phyloP scores from a whole-genome alignment of 2,329 filamentous ascomycete genomes.

The Fusarium sp. region DNA sequence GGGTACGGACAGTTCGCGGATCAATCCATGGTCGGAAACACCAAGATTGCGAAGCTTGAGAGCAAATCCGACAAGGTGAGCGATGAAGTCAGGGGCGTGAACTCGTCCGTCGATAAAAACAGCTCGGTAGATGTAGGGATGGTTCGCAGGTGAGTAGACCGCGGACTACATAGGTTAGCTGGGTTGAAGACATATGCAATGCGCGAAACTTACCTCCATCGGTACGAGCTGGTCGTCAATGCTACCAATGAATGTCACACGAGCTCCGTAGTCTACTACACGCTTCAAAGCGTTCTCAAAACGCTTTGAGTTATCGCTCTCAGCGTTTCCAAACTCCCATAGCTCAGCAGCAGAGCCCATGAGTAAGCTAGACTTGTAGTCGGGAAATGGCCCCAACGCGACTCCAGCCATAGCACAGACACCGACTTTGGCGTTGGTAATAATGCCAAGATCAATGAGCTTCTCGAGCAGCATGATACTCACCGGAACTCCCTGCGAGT shows the following conservation, averaged over 20 bases:
- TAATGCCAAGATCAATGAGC: slow-evolving; percentile 88
- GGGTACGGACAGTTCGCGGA: slow-evolving; percentile 88
- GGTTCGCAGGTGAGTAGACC: slow-evolving; percentile 83
- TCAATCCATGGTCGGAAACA: slow-evolving; percentile 90
- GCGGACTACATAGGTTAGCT: slow-evolving; percentile 71
- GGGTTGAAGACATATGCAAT: neutral
- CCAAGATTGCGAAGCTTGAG: slow-evolving; percentile 95
- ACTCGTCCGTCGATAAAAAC: slow-evolving; percentile 94
- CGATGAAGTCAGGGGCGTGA: slow-evolving; percentile 93
- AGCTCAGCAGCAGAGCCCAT: slow-evolving; percentile 93
- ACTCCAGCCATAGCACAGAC: slow-evolving; percentile 93
- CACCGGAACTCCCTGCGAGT: slow-evolving; percentile 96
- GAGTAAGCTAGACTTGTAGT: slow-evolving; percentile 89
- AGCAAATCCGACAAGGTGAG: slow-evolving; percentile 90
- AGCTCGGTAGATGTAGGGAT: slow-evolving; percentile 95
- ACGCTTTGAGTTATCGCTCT: slow-evolving; percentile 83
- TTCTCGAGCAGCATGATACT: slow-evolving; percentile 93
- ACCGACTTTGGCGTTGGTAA: slow-evolving; percentile 81
- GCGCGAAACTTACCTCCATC: slow-evolving; percentile 74
- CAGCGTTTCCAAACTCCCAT: slow-evolving; percentile 89
- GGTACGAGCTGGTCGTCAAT: slow-evolving; percentile 98
- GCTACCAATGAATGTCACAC: slow-evolving; percentile 89
- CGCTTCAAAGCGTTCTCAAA: slow-evolving; percentile 81
- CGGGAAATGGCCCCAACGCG: slow-evolving; percentile 90
- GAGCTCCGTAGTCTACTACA: slow-evolving; percentile 81